phyloP scores from a whole-genome alignment of 2,329 filamentous ascomycete species.

The Akanthomyces uredinophilus region DNA sequence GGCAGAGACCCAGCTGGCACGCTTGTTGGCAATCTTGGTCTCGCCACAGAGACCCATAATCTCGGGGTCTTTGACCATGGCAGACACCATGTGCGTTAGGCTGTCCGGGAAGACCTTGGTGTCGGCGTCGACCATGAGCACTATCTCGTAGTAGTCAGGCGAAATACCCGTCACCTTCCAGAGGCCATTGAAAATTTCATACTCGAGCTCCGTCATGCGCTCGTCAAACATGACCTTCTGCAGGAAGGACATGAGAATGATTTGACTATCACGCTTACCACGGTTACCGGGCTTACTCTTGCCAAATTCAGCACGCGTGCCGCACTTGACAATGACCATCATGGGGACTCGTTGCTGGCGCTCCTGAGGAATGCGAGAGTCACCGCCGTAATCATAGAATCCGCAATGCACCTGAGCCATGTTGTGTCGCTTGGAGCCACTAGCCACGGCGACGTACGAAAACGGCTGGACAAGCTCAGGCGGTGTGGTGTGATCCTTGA shows the following conservation, averaged over 20 bases:
- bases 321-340: conserved; percentile 94
- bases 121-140: conserved; percentile 98
- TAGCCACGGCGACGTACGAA: conserved; percentile 94
- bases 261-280: conserved; percentile 98
- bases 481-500: conserved; percentile 80
- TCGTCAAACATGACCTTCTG: conserved; percentile 99
- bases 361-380: conserved; percentile 72
- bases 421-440: conserved; percentile 95
- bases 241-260: conserved; percentile 98
- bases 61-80: conserved; percentile 98
- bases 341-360: conserved; percentile 97
- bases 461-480: conserved; percentile 81
- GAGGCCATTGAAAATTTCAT: conserved; percentile 98
- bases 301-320: conserved; percentile 77
- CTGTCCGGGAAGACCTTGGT: conserved; percentile 99
- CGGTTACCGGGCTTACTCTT: conserved; percentile 91
- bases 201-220: conserved; percentile 98
- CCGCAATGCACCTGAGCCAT: conserved; percentile 99
- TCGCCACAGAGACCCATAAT: conserved; percentile 99
- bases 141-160: conserved; percentile 94
- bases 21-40: conserved; percentile 99
- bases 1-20: conserved; percentile 87
- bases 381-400: conserved; percentile 91
- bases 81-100: conserved; percentile 96
- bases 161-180: conserved; percentile 99